Conservation (phyloP, 345 rosid genomes). For the Abelmoschus esculentus region DNA sequence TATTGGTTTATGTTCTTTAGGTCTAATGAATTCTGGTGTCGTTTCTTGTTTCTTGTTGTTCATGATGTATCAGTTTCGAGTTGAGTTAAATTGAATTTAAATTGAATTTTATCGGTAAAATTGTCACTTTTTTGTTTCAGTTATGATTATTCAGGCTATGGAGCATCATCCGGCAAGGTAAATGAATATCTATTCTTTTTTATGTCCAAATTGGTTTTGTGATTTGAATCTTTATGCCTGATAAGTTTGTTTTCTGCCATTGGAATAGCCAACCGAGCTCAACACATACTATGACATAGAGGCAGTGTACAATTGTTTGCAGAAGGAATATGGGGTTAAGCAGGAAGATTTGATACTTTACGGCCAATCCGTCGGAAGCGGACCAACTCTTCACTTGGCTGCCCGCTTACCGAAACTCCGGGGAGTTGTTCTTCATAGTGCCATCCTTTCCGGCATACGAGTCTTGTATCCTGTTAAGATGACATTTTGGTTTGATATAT, state of each 20-base stretch:
- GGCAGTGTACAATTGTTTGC: conserved; percentile 76
- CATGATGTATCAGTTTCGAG: too few relatives aligned
- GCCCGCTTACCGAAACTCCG: conserved; percentile 55
- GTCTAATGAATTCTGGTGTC: background rate
- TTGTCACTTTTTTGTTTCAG: conserved; percentile 26
- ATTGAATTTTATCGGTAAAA: too few relatives aligned
- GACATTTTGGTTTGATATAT: conserved; percentile 95
- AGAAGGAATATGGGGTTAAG: conserved; percentile 54
- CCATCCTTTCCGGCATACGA: conserved; percentile 87
- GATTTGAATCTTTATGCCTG: conserved; percentile 5
- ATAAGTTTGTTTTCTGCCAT: conserved; percentile 10
- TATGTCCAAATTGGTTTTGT: background rate
- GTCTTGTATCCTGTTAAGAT: conserved; percentile 88
- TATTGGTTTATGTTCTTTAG: background rate
- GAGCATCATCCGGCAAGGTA: conserved; percentile 98
- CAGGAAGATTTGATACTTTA: conserved; percentile 84
- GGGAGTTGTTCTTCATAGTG: conserved; percentile 93
- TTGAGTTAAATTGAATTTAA: too few relatives aligned
- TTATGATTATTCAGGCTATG: conserved; percentile 98
- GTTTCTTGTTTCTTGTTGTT: background rate
- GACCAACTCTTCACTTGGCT: conserved; percentile 86
- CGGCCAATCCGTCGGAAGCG: conserved; percentile 98
- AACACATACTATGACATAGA: conserved; percentile 94
- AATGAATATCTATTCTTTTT: background rate
- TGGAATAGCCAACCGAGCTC: conserved; percentile 73